Percentiles rank a stretch among this genome's conserved stretches.
These are phyloP conservation scores for Vigna reflexopilosa DNA, from an alignment of 306 rosid genomes.

Conservation along the genomic window DNA sequence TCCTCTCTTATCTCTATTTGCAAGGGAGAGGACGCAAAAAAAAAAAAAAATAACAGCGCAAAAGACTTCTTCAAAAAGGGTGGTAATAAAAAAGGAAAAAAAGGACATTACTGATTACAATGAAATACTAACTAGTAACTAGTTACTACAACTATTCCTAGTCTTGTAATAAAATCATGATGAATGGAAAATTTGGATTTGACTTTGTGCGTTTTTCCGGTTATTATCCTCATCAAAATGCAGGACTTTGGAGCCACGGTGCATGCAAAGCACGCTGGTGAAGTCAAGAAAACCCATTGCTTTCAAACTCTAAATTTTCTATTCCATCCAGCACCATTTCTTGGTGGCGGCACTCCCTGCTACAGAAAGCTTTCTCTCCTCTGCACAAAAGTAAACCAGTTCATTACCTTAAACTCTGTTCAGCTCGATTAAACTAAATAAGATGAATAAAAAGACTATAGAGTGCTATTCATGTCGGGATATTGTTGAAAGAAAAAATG, in stretches of 20 bases:
- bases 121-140: slow-evolving; percentile 19
- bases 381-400: slow-evolving; percentile 51
- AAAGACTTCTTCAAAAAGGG: slow-evolving; percentile 7
- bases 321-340: slow-evolving; percentile 76
- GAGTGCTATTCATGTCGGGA: background rate
- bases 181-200: slow-evolving; percentile 40
- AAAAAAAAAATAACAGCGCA: background rate
- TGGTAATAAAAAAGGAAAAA: background rate
- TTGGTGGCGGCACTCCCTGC: slow-evolving; percentile 73
- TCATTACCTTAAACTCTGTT: background rate
- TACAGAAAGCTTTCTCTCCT: slow-evolving; percentile 96
- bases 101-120: slow-evolving; percentile 21
- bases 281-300: slow-evolving; percentile 45
- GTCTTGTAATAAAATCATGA: slow-evolving; percentile 33
- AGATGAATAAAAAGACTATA: background rate
- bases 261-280: slow-evolving; percentile 31
- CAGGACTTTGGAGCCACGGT: slow-evolving; percentile 18
- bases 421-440: background rate
- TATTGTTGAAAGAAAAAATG: slow-evolving; percentile 3
- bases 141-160: background rate
- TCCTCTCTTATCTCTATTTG: slow-evolving; percentile 68
- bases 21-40: slow-evolving; percentile 51
- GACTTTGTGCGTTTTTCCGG: slow-evolving; percentile 41
- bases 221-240: slow-evolving; percentile 36
- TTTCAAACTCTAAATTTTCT: slow-evolving; percentile 53